A percentile compares a stretch with the other conserved stretches of the same genome.
Evolutionary conservation across 2,329 filamentous ascomycete species (phyloP).

Genomic region (Didymella arachidicola): DNA sequence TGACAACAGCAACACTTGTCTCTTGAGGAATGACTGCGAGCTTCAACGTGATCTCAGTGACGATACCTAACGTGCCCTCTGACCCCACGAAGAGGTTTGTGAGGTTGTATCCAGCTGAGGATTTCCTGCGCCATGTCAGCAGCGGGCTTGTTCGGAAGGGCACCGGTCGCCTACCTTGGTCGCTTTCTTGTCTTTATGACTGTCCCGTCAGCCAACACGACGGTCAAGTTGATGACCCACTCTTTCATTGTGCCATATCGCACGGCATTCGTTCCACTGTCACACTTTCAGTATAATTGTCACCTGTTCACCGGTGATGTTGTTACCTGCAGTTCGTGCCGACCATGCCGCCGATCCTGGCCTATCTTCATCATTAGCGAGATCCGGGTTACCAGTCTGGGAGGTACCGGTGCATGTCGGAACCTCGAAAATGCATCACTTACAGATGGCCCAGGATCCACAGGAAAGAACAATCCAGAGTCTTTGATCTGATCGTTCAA

Average conservation of each 20-base stretch:
- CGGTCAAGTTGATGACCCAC: slow-evolving; percentile 83
- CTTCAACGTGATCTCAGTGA: slow-evolving; percentile 85
- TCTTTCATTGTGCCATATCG: slow-evolving; percentile 88
- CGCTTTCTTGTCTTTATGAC: slow-evolving; percentile 79
- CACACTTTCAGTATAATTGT: slow-evolving; percentile 21
- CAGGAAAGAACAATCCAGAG: slow-evolving; percentile 85
- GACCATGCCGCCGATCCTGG: slow-evolving; percentile 84
- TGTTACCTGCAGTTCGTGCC: slow-evolving; percentile 69
- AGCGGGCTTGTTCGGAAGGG: not conserved
- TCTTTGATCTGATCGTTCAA: slow-evolving; percentile 78
- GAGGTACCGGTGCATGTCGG: slow-evolving; percentile 20
- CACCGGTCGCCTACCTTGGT: slow-evolving; percentile 59
- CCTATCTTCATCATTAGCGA: slow-evolving; percentile 50
- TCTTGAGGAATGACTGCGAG: slow-evolving; percentile 78
- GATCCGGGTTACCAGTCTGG: slow-evolving; percentile 25
- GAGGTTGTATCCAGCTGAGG: slow-evolving; percentile 83
- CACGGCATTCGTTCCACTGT: slow-evolving; percentile 78
- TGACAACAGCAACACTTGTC: slow-evolving; percentile 79
- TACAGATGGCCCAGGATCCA: slow-evolving; percentile 76
- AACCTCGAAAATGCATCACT: slow-evolving; percentile 24
- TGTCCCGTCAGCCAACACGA: slow-evolving; percentile 79
- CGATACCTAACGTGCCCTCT: slow-evolving; percentile 80
- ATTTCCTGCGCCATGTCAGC: slow-evolving; percentile 61
- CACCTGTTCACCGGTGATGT: not conserved
- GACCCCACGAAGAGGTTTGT: slow-evolving; percentile 82